Evolutionary conservation across 768 basidiomycete species (phyloP), one percentile per base, ranked within the genome.

Genomic region (Exidia glandulosa): DNA sequence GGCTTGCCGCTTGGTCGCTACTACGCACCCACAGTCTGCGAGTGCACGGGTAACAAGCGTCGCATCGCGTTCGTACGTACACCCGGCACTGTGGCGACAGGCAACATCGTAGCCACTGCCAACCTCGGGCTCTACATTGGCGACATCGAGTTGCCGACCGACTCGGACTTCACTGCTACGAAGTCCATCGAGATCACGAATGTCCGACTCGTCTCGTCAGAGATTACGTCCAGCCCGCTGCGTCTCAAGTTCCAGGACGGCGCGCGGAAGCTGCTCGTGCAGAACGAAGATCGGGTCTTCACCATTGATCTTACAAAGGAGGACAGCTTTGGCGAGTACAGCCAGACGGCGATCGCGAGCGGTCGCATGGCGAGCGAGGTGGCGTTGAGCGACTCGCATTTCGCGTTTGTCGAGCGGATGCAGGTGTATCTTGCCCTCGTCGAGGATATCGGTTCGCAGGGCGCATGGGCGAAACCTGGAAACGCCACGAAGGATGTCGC

Each of bases 321-420:
- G 25, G 27, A 54, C 50, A 7, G 25, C 12, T 54, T 54, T 19
- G 50, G 50, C 27, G 50, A 12, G 31, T 82, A 80, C 61, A 58
- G 67, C 2, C 78, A 81, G 58, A 66, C 73, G 14, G 75, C 76
- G 3, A 63, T 87, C 13, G 83, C 80, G 1, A 72, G 72, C 6
- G 87, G 85, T 0, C 74, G 73, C 60, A 83, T 79, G 74, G 84
- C 85, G 0, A 68, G 71, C 4, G 86, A 88, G 63, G 60, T 88
- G 0, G 79, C 72, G 2, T 75, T 82, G 7, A 55, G 37, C 32
- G 48, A 56, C 48, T 10, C 70, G 3, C 71, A 75, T 37, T 75
- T 83, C 14, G 87, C 86, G 0, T 86, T 89, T 62, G 80, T 86
- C 13, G 86, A 88, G 63, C 81, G 83, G 66, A 81, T 78, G 71